These are phyloP conservation scores for Theobroma grandiflorum DNA, from an alignment of 441 rosid genomes.

Conservation along the genomic window DNA sequence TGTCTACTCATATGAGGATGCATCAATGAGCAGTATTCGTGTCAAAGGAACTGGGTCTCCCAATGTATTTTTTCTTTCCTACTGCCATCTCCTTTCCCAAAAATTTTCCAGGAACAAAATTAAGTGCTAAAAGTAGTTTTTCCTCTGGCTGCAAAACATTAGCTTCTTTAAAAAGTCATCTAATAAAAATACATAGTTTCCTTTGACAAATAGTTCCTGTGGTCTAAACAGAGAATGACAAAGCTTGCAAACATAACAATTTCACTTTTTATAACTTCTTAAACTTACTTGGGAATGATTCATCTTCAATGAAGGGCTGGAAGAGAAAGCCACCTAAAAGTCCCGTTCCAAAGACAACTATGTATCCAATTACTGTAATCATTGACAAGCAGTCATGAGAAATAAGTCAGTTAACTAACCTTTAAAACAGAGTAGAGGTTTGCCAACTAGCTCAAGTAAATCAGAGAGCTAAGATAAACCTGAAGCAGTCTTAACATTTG, in stretches of 20 bases:
- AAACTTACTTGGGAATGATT: slow-evolving; percentile 80
- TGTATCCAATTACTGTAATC: slow-evolving; percentile 72
- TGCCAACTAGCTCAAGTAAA: slow-evolving; percentile 4
- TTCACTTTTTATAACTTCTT: slow-evolving; percentile 20
- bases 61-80: neutral
- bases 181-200: neutral
- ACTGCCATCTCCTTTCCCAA: neutral
- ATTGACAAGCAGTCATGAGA: slow-evolving; percentile 28
- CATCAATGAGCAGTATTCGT: neutral
- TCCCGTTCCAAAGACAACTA: slow-evolving; percentile 84
- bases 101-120: neutral
- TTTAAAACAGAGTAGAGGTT: slow-evolving; percentile 6
- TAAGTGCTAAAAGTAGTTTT: slow-evolving; percentile 2
- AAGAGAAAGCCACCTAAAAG: slow-evolving; percentile 88
- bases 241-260: neutral
- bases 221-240: slow-evolving; percentile 11
- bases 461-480: slow-evolving; percentile 49
- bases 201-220: neutral
- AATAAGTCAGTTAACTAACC: slow-evolving; percentile 25
- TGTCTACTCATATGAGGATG: neutral
- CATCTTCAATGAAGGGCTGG: slow-evolving; percentile 75
- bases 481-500: slow-evolving; percentile 89
- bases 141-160: neutral
- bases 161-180: neutral
- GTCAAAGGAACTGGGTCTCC: neutral